These are phyloP conservation scores for Boehmeria nivea DNA, from an alignment of 306 rosid species.

Conservation along the genomic window DNA sequence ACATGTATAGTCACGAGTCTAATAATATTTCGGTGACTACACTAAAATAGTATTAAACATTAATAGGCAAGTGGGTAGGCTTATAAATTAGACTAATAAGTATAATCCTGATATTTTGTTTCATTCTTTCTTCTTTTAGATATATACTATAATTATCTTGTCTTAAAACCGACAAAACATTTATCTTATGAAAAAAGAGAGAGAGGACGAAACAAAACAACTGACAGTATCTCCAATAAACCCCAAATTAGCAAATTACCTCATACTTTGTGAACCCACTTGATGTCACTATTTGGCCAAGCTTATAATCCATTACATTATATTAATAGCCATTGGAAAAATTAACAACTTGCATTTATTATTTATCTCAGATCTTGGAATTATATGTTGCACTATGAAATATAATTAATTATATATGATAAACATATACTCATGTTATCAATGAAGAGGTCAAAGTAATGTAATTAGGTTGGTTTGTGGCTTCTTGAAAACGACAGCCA, in stretches of 20 bases:
- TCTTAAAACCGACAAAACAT: neutral
- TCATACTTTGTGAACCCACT: neutral
- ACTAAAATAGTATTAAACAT: neutral
- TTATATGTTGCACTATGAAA: too few species aligned
- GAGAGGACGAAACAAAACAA: neutral
- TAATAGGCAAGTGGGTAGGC: conserved; percentile 1
- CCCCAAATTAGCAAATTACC: conserved; percentile 11
- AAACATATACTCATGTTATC: too few species aligned
- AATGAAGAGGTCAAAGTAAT: too few species aligned
- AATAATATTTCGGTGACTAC: neutral
- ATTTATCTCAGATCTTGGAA: too few species aligned
- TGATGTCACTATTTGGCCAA: neutral
- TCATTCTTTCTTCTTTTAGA: neutral
- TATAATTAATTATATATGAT: too few species aligned
- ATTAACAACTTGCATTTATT: neutral
- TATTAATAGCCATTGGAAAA: too few species aligned
- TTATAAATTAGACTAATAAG: neutral
- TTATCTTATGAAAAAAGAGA: neutral
- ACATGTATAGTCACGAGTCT: neutral
- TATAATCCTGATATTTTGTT: neutral
- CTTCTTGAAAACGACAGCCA: too few species aligned
- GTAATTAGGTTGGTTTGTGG: too few species aligned
- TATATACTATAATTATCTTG: neutral
- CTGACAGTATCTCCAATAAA: too few species aligned
- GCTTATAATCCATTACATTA: neutral